Conservation (phyloP, 83 land plant species). For the Diphasiastrum complanatum region DNA sequence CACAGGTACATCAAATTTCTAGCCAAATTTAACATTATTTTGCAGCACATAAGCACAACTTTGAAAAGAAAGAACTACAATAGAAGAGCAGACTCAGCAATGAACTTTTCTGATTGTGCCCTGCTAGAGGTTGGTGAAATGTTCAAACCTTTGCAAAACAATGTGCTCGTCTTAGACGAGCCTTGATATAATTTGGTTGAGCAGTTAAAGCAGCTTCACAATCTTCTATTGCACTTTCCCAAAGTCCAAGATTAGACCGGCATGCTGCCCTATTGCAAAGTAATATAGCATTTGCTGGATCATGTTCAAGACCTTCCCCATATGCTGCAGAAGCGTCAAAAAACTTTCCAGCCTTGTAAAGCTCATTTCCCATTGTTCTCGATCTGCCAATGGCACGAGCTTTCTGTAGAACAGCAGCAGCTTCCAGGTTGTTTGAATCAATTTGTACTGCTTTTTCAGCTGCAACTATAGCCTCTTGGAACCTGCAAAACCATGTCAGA, state of each 20-base stretch:
- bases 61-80: no score
- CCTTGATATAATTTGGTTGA: conserved; percentile 10
- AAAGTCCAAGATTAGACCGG: conserved; percentile 4
- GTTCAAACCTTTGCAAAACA: conserved; percentile 1
- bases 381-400: background rate
- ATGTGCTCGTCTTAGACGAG: conserved; percentile 11
- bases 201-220: conserved; percentile 7
- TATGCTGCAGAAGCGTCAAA: no score
- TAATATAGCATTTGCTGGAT: conserved; percentile 10
- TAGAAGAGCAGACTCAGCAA: no score
- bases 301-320: conserved; percentile 9
- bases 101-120: no score
- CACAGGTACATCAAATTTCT: no score
- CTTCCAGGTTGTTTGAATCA: conserved; percentile 1
- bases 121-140: no score
- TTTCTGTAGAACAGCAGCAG: background rate
- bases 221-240: conserved; percentile 14
- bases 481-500: no score
- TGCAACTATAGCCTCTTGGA: no score
- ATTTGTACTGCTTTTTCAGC: conserved; percentile 1
- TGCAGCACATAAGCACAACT: no score
- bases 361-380: conserved; percentile 1
- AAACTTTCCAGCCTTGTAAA: conserved; percentile 10
- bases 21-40: no score
- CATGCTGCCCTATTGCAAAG: conserved; percentile 14